Evolutionary conservation across 1,139 yeast species (phyloP).

Genomic region (Spathaspora sp.): DNA sequence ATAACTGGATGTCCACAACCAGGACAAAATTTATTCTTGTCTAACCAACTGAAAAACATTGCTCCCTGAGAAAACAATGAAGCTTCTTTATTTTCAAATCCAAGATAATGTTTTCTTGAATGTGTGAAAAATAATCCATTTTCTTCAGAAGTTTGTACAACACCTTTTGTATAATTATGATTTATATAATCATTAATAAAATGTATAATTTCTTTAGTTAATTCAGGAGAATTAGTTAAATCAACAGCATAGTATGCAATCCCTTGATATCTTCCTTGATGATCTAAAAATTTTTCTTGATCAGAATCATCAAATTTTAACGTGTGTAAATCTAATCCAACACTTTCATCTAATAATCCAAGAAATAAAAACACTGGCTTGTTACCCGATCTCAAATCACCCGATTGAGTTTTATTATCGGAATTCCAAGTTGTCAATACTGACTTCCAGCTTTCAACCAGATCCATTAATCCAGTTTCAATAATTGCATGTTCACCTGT

Average conservation of each 20-base stretch:
- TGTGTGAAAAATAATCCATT: slow-evolving; percentile 27
- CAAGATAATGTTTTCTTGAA: slow-evolving; percentile 37
- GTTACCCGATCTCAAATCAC: slow-evolving; percentile 28
- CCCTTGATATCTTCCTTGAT: slow-evolving; percentile 59
- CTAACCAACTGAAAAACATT: slow-evolving; percentile 84
- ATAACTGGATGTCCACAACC: slow-evolving; percentile 79
- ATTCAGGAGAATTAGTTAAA: slow-evolving; percentile 37
- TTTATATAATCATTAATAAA: slow-evolving; percentile 17
- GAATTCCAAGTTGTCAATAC: slow-evolving; percentile 26
- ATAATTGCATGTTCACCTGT: slow-evolving; percentile 8
- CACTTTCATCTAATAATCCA: slow-evolving; percentile 64
- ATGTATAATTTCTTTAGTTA: slow-evolving; percentile 22
- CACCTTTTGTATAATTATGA: slow-evolving; percentile 10
- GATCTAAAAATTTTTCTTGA: slow-evolving; percentile 37
- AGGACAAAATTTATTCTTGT: slow-evolving; percentile 75
- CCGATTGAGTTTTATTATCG: slow-evolving; percentile 35
- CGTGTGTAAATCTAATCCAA: slow-evolving; percentile 31
- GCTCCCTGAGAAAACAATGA: slow-evolving; percentile 77
- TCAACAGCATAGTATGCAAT: slow-evolving; percentile 79
- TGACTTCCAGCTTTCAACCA: slow-evolving; percentile 23
- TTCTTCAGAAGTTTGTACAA: slow-evolving; percentile 13
- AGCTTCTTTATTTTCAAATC: slow-evolving; percentile 49
- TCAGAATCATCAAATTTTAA: slow-evolving; percentile 28
- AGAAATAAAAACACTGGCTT: slow-evolving; percentile 58
- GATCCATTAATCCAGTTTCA: slow-evolving; percentile 12